Evolutionary conservation across 352 stramenopile genomes (phyloP).

Genomic region (Pythium insidiosum): DNA sequence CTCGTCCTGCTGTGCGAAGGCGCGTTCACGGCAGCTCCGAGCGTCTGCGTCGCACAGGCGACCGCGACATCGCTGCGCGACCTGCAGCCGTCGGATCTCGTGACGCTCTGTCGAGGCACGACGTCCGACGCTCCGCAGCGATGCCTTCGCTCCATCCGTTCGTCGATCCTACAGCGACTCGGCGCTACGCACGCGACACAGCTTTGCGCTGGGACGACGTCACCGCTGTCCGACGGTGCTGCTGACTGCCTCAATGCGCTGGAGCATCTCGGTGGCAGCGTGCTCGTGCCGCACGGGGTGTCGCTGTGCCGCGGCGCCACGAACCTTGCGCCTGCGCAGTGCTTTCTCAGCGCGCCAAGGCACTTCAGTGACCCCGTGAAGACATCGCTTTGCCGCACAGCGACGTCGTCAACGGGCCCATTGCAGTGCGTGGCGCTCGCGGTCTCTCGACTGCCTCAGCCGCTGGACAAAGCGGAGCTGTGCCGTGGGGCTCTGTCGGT

Average conservation of each 20-base stretch:
- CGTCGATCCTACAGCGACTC: not conserved
- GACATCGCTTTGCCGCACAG: too few species aligned
- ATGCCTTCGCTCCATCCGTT: slow-evolving; percentile 9
- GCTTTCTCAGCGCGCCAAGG: slow-evolving; percentile 22
- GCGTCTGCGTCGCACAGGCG: slow-evolving; percentile 1
- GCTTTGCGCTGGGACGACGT: slow-evolving; percentile 7
- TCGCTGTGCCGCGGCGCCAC: slow-evolving; percentile 4
- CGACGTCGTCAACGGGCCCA: too few species aligned
- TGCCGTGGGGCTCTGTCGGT: slow-evolving; percentile 28
- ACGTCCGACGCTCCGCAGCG: not conserved
- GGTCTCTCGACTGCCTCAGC: too few species aligned
- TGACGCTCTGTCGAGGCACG: slow-evolving; percentile 8
- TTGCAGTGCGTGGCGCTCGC: too few species aligned
- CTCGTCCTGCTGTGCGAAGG: slow-evolving; percentile 7
- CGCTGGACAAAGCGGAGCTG: slow-evolving; percentile 25
- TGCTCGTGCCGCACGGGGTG: slow-evolving; percentile 2
- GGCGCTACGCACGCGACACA: slow-evolving; percentile 5
- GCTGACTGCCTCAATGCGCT: slow-evolving; percentile 20
- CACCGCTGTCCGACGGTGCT: slow-evolving; percentile 1
- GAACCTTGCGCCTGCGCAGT: slow-evolving; percentile 10
- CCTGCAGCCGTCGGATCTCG: not conserved
- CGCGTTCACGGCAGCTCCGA: not conserved
- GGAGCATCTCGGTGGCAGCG: not conserved
- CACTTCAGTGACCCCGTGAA: slow-evolving; percentile 28
- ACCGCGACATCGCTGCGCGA: not conserved